Conservation (phyloP, 441 rosid genomes). For the Jatropha multifida region DNA sequence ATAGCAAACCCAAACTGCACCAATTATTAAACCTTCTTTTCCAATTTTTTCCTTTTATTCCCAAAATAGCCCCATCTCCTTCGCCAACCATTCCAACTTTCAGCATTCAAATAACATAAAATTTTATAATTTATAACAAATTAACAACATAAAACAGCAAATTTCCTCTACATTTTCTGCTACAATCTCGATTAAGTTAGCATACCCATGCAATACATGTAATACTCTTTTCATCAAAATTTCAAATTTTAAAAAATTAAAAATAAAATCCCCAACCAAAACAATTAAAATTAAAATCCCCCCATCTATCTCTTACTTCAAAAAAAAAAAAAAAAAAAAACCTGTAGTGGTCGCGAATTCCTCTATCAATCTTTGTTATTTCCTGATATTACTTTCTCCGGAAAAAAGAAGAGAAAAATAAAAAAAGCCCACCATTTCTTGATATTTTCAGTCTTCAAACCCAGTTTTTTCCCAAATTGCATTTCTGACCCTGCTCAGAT, state of each 20-base stretch:
- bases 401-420: not conserved
- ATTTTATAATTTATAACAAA: not conserved
- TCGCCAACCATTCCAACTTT: not conserved
- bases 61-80: conserved; percentile 2
- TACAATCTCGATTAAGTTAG: conserved; percentile 21
- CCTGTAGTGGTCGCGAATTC: not conserved
- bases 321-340: not conserved
- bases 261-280: not conserved
- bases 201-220: conserved; percentile 22
- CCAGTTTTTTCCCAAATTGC: conserved; percentile 90
- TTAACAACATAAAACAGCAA: not conserved
- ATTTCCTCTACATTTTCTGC: conserved; percentile 21
- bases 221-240: conserved; percentile 25
- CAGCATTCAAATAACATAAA: not conserved
- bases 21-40: conserved; percentile 18
- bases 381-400: conserved; percentile 20
- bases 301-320: not conserved
- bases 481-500: conserved; percentile 72
- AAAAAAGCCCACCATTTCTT: not conserved
- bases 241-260: conserved; percentile 25
- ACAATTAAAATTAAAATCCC: no score
- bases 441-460: conserved; percentile 50
- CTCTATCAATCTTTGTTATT: not conserved
- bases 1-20: conserved; percentile 30
- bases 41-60: not conserved